phyloP scores from a whole-genome alignment of 2,329 filamentous ascomycete genomes.

The Ceratocystis papillata region DNA sequence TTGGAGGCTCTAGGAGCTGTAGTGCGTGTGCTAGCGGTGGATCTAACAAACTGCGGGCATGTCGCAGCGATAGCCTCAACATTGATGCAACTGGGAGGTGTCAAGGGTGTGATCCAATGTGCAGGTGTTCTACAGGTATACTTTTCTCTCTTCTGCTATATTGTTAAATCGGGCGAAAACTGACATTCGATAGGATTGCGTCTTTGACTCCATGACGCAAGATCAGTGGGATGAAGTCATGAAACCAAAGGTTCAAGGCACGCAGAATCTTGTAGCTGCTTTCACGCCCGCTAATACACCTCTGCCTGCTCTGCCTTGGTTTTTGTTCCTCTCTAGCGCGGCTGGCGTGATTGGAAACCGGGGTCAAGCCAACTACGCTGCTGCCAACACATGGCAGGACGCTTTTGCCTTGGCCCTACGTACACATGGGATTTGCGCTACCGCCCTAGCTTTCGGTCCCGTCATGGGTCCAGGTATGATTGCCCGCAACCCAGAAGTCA shows the following conservation, averaged over 20 bases:
- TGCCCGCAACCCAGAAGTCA: conserved; percentile 38
- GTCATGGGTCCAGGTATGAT: conserved; percentile 47
- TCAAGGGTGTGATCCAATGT: conserved; percentile 33
- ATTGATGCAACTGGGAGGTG: conserved; percentile 26
- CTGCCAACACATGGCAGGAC: conserved; percentile 44
- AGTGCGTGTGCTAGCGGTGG: conserved; percentile 32
- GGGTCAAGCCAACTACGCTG: conserved; percentile 49
- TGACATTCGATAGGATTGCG: conserved; percentile 27
- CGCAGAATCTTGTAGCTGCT: conserved; percentile 34
- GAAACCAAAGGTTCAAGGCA: conserved; percentile 34
- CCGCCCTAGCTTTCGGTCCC: conserved; percentile 44
- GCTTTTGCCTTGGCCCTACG: conserved; percentile 35
- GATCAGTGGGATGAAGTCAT: conserved; percentile 31
- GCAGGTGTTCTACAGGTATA: conserved; percentile 32
- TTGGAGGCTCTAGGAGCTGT: conserved; percentile 31
- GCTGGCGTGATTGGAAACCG: conserved; percentile 42
- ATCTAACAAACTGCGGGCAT: conserved; percentile 35
- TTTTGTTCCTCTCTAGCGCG: conserved; percentile 29
- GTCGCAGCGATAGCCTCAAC: conserved; percentile 28
- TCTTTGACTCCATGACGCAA: conserved; percentile 32
- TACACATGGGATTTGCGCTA: conserved; percentile 35
- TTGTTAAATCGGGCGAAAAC: not conserved
- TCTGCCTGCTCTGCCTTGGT: conserved; percentile 31
- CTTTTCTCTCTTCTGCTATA: not conserved
- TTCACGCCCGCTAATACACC: conserved; percentile 28